phyloP scores from a whole-genome alignment of 257 asterid genomes.

The Solanum clarkiae region DNA sequence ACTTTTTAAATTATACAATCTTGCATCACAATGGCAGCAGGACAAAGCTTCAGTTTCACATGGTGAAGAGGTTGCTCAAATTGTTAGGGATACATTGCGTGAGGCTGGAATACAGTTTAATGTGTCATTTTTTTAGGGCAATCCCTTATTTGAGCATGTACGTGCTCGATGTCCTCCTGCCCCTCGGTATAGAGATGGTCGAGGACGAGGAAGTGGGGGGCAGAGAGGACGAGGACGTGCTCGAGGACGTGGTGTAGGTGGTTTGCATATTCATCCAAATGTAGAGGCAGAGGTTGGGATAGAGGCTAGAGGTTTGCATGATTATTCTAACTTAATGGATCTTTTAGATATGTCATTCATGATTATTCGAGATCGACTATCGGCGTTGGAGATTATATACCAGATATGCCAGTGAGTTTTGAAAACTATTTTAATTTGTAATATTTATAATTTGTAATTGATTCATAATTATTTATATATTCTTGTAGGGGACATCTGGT shows the following conservation, averaged over 20 bases:
- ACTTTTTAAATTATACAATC: no score
- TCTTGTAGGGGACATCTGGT: neutral
- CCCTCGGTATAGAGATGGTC: neutral
- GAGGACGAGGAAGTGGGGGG: neutral
- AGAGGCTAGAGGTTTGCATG: no score
- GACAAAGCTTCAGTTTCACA: no score
- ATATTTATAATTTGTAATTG: neutral
- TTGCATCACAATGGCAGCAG: no score
- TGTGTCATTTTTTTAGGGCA: neutral
- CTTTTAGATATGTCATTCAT: neutral
- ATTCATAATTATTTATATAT: no score
- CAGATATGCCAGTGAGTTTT: neutral
- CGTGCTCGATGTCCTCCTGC: neutral
- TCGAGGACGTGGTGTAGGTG: neutral
- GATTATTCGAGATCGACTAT: neutral
- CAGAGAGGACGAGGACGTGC: neutral
- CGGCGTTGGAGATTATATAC: neutral
- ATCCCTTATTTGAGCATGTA: neutral
- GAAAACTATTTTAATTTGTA: no score
- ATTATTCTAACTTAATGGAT: no score
- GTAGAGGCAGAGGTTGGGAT: no score
- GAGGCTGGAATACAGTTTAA: neutral
- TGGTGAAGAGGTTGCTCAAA: no score
- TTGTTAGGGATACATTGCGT: neutral
- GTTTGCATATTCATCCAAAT: no score